Percentiles rank a stretch among this genome's conserved stretches.
Evolutionary conservation across 108 stramenopile genomes (phyloP).

Genomic region (Fragilariopsis cylindrus): DNA sequence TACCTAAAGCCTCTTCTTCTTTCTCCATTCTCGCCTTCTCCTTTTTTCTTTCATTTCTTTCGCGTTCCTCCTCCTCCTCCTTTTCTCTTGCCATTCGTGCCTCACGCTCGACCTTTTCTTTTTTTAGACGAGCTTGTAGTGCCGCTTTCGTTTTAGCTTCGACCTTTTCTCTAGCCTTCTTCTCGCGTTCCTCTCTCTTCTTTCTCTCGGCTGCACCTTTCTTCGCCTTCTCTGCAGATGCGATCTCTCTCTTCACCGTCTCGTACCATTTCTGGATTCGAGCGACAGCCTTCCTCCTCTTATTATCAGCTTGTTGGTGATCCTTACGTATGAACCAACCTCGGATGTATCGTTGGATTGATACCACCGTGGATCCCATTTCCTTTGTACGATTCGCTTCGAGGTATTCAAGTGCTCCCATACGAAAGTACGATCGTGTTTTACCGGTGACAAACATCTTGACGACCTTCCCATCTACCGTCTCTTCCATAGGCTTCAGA

Average conservation of each 20-base stretch:
- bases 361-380: slow-evolving; percentile 43
- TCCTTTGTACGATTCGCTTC: slow-evolving; percentile 62
- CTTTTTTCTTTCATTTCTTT: slow-evolving; percentile 28
- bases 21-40: slow-evolving; percentile 36
- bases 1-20: slow-evolving; percentile 30
- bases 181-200: slow-evolving; percentile 33
- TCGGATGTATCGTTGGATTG: slow-evolving; percentile 53
- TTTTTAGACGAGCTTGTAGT: slow-evolving; percentile 28
- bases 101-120: slow-evolving; percentile 45
- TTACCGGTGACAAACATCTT: slow-evolving; percentile 76
- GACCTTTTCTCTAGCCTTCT: slow-evolving; percentile 36
- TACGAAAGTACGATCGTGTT: slow-evolving; percentile 86
- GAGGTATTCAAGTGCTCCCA: slow-evolving; percentile 83
- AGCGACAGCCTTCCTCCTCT: slow-evolving; percentile 34
- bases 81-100: slow-evolving; percentile 33
- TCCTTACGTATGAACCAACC: slow-evolving; percentile 50
- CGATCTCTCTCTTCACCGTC: slow-evolving; percentile 22
- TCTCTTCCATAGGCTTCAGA: slow-evolving; percentile 37
- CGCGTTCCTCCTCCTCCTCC: slow-evolving; percentile 37
- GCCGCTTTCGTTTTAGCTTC: slow-evolving; percentile 34
- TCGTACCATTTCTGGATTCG: slow-evolving; percentile 35
- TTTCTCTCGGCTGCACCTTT: slow-evolving; percentile 16
- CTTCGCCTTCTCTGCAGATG: slow-evolving; percentile 3
- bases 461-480: slow-evolving; percentile 28
- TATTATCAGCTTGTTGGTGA: slow-evolving; percentile 26